These are phyloP conservation scores for Microbotryum violaceum DNA, from an alignment of 1,284 basidiomycete species.

Conservation along the genomic window DNA sequence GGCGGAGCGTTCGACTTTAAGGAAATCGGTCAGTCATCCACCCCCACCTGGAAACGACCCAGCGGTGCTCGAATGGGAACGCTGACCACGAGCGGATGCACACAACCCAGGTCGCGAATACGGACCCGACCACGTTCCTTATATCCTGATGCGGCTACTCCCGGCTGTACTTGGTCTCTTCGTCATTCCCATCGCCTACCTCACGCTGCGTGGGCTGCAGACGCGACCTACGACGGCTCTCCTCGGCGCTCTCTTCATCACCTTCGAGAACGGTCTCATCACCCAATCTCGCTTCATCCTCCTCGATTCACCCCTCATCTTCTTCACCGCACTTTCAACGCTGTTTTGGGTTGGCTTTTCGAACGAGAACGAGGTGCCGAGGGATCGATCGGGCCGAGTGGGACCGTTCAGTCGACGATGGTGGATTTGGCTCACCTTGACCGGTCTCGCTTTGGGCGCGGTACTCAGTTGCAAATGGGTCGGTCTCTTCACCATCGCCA, in stretches of 20 bases:
- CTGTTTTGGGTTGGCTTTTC: slow-evolving; percentile 86
- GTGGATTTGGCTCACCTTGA: slow-evolving; percentile 89
- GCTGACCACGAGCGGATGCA: background rate
- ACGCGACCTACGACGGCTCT: slow-evolving; percentile 83
- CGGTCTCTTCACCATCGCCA: slow-evolving; percentile 96
- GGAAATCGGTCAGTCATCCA: slow-evolving; percentile 78
- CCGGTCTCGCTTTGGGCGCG: slow-evolving; percentile 81
- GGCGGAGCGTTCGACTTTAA: slow-evolving; percentile 92
- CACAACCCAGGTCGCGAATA: slow-evolving; percentile 53
- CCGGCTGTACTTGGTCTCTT: slow-evolving; percentile 84
- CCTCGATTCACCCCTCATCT: slow-evolving; percentile 91
- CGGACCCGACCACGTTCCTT: slow-evolving; percentile 67
- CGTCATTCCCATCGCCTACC: slow-evolving; percentile 82
- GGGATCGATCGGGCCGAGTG: slow-evolving; percentile 19
- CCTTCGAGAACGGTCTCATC: slow-evolving; percentile 91
- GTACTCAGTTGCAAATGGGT: slow-evolving; percentile 97
- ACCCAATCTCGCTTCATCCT: slow-evolving; percentile 96
- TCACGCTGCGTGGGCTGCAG: slow-evolving; percentile 85
- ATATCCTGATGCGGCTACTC: slow-evolving; percentile 89
- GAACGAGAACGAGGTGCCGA: slow-evolving; percentile 64
- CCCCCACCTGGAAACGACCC: slow-evolving; percentile 20
- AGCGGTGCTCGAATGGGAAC: slow-evolving; percentile 36
- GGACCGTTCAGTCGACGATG: slow-evolving; percentile 52
- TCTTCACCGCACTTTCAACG: slow-evolving; percentile 86
- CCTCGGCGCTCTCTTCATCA: slow-evolving; percentile 81